Conservation (phyloP, 805 yeast genomes). For the Monosporozyma solicola region DNA sequence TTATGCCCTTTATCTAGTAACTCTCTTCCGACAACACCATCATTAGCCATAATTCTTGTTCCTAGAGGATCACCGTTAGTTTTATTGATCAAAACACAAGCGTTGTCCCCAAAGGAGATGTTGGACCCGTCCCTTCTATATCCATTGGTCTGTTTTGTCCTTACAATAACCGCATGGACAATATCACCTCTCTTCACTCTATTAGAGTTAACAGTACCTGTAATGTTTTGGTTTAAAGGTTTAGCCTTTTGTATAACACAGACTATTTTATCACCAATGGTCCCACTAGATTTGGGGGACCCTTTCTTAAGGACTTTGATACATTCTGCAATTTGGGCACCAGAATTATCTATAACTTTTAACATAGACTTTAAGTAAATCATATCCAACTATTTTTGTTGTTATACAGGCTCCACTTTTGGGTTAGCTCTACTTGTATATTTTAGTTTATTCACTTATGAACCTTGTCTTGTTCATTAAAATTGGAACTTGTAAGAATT, state of each 20-base stretch:
- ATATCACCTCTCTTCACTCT: constrained; percentile 93
- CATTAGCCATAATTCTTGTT: constrained; percentile 56
- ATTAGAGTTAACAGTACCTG: constrained; percentile 66
- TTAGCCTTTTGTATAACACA: constrained; percentile 90
- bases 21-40: constrained; percentile 78
- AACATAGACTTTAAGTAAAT: constrained; percentile 79
- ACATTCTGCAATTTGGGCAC: constrained; percentile 91
- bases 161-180: constrained; percentile 88
- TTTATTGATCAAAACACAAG: constrained; percentile 90
- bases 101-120: constrained; percentile 88
- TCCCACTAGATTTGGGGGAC: constrained; percentile 72
- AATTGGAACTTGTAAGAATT: background rate
- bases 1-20: constrained; percentile 72
- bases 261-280: constrained; percentile 85
- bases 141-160: constrained; percentile 69
- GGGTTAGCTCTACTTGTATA: background rate
- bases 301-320: constrained; percentile 84
- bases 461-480: background rate
- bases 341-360: constrained; percentile 90
- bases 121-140: constrained; percentile 81
- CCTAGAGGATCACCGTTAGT: constrained; percentile 86
- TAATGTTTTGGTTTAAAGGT: constrained; percentile 59
- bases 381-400: constrained; percentile 37
- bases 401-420: background rate
- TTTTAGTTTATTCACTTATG: background rate